These are phyloP conservation scores for Tolypocladium paradoxum DNA, from an alignment of 2,329 filamentous ascomycete species.

Conservation along the genomic window DNA sequence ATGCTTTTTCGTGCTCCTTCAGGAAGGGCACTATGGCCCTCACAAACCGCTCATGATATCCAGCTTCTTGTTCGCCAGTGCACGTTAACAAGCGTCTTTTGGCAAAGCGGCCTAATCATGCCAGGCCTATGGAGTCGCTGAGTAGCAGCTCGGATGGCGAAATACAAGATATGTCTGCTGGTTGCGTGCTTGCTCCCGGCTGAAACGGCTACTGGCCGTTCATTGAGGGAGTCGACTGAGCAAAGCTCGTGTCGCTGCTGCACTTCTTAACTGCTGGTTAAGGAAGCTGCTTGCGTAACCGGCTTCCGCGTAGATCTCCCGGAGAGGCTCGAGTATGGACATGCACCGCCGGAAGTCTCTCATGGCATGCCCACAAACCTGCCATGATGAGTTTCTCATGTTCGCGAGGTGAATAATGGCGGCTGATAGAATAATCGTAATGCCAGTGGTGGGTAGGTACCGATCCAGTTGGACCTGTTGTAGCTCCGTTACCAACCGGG, in stretches of 20 bases:
- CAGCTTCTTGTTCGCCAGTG: too few species aligned
- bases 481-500: conserved; percentile 68
- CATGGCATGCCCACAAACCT: conserved; percentile 60
- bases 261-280: conserved; percentile 79
- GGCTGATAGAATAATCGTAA: conserved; percentile 81
- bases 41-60: too few species aligned
- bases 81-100: too few species aligned
- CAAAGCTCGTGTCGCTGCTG: conserved; percentile 40
- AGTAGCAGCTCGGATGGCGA: too few species aligned
- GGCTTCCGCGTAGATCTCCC: conserved; percentile 83
- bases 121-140: too few species aligned
- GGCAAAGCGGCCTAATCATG: too few species aligned
- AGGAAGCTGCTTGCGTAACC: conserved; percentile 89
- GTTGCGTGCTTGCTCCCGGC: too few species aligned
- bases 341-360: conserved; percentile 85
- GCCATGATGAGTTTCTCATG: conserved; percentile 73
- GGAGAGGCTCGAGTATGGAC: conserved; percentile 76
- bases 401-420: conserved; percentile 94
- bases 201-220: too few species aligned
- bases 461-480: conserved; percentile 62
- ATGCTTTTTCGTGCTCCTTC: too few species aligned
- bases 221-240: conserved; percentile 20
- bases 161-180: too few species aligned
- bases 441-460: conserved; percentile 78
- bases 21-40: too few species aligned